Evolutionary conservation across 352 stramenopile species (phyloP).

Genomic region (Phytophthora cryptogea): DNA sequence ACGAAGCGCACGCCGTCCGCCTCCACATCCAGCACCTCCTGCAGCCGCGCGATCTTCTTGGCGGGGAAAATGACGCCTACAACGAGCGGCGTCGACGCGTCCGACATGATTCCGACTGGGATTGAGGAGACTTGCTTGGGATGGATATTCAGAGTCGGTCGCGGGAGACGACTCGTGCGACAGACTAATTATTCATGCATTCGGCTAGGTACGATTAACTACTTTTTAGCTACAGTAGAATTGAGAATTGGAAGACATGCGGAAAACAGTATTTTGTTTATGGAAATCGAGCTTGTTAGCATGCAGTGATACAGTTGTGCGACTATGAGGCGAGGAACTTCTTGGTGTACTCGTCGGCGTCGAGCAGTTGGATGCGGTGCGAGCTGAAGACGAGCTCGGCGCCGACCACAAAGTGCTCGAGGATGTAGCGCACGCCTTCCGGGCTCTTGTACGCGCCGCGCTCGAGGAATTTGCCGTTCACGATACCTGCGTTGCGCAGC

Average conservation of each 20-base stretch:
- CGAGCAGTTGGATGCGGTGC: slow-evolving; percentile 77
- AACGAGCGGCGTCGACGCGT: slow-evolving; percentile 32
- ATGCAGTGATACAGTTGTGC: not conserved
- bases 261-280: too few species aligned
- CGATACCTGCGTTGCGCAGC: slow-evolving; percentile 75
- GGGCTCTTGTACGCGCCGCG: slow-evolving; percentile 70
- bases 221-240: too few species aligned
- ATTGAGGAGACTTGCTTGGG: not conserved
- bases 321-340: slow-evolving; percentile 71
- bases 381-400: slow-evolving; percentile 65
- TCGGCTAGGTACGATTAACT: too few species aligned
- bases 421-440: slow-evolving; percentile 56
- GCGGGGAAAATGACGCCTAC: slow-evolving; percentile 81
- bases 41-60: slow-evolving; percentile 84
- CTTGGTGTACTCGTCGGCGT: slow-evolving; percentile 84
- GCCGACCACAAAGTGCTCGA: slow-evolving; percentile 67
- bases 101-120: slow-evolving; percentile 11
- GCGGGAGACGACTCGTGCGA: not conserved
- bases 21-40: slow-evolving; percentile 54
- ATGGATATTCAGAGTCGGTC: not conserved
- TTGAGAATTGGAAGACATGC: too few species aligned
- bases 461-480: slow-evolving; percentile 88
- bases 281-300: too few species aligned
- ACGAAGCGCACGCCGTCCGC: slow-evolving; percentile 65
- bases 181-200: not conserved